Evolutionary conservation across 2,329 filamentous ascomycete species (phyloP).

Genomic region (Coniochaeta sp.): DNA sequence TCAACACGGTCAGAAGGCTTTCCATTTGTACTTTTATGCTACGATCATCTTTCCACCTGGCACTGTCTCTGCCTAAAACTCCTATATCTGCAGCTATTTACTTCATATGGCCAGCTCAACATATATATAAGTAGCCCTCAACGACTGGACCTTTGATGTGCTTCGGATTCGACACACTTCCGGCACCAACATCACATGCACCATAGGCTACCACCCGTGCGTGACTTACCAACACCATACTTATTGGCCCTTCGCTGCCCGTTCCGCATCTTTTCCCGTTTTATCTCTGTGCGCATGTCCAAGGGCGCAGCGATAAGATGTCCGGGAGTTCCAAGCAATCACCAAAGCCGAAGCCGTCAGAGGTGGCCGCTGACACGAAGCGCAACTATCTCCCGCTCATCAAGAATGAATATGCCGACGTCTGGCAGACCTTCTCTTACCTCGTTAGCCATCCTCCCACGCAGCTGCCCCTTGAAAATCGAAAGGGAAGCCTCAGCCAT

Average conservation of each 20-base stretch:
- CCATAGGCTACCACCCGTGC: neutral
- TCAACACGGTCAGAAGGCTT: neutral
- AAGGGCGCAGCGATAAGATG: conserved; percentile 28
- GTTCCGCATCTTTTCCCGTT: neutral
- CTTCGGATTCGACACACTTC: neutral
- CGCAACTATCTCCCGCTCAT: conserved; percentile 60
- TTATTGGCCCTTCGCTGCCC: neutral
- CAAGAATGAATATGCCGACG: conserved; percentile 41
- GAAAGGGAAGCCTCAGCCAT: conserved; percentile 28
- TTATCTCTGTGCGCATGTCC: too few relatives aligned
- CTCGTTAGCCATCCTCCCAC: conserved; percentile 44
- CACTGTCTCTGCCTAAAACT: neutral
- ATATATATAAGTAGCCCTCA: neutral
- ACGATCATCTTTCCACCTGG: neutral
- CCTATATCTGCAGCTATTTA: neutral
- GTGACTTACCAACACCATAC: neutral
- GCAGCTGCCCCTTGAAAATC: conserved; percentile 30
- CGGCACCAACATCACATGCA: conserved; percentile 6
- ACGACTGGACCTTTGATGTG: neutral
- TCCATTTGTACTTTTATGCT: neutral
- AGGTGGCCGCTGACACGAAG: conserved; percentile 69
- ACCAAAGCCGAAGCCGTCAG: conserved; percentile 55
- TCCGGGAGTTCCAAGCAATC: conserved; percentile 29
- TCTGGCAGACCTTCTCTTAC: conserved; percentile 44
- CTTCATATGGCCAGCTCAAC: neutral